Evolutionary conservation across 176 grass and related monocot species (phyloP).

Genomic region (Raddia distichophylla): DNA sequence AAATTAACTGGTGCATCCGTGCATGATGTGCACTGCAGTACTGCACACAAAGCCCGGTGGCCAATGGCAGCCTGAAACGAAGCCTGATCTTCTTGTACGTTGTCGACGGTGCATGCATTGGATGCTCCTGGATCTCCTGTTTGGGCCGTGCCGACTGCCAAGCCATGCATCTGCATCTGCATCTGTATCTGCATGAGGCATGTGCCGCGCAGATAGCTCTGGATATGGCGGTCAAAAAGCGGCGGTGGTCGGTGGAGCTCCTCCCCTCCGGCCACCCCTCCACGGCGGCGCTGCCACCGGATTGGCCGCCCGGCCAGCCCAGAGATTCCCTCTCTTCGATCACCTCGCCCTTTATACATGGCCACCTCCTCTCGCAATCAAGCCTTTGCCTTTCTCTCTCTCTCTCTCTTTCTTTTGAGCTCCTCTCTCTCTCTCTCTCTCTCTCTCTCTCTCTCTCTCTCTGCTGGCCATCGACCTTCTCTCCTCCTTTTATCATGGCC

Average conservation of each 20-base stretch:
- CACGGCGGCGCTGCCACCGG: constrained; percentile 13
- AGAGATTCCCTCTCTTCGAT: constrained; percentile 36
- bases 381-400: not conserved
- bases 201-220: no score
- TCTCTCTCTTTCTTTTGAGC: not conserved
- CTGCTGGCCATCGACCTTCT: not conserved
- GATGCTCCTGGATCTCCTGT: no score
- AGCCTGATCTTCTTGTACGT: no score
- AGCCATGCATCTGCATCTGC: no score
- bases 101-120: no score
- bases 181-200: no score
- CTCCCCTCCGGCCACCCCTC: not conserved
- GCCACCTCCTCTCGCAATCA: not conserved
- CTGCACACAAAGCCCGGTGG: no score
- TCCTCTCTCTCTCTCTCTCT: not conserved
- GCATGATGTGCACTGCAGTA: no score
- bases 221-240: constrained; percentile 22
- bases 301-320: not conserved
- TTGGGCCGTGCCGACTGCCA: no score
- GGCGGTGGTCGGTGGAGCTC: not conserved
- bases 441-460: not conserved
- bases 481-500: constrained; percentile 49
- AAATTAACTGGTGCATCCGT: no score
- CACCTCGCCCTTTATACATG: constrained; percentile 29
- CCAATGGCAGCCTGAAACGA: no score